Conservation (phyloP, 2,329 filamentous ascomycete genomes). For the Paramyrothecium sp. region DNA sequence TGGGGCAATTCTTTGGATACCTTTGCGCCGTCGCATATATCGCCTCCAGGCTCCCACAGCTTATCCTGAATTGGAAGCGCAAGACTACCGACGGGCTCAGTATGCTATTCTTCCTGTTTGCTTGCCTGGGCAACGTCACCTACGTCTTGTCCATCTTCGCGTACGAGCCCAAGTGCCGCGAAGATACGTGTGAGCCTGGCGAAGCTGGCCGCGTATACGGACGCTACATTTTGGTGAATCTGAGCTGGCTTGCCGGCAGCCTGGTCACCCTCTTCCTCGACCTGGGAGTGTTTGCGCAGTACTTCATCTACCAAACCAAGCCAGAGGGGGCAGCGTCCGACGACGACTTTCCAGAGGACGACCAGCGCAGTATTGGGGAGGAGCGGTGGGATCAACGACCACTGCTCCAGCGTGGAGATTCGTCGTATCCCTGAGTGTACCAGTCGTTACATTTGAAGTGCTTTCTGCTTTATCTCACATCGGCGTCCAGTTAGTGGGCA, state of each 20-base stretch:
- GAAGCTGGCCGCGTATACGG: conserved; percentile 70
- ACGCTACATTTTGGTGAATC: conserved; percentile 82
- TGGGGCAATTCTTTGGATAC: conserved; percentile 91
- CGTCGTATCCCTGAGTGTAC: conserved; percentile 17
- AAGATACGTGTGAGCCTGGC: conserved; percentile 56
- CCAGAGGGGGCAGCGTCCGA: conserved; percentile 24
- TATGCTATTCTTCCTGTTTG: conserved; percentile 94
- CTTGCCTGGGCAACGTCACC: conserved; percentile 90
- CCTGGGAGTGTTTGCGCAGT: conserved; percentile 84
- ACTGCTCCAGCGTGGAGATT: conserved; percentile 29
- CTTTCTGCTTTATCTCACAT: background rate
- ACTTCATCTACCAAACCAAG: conserved; percentile 73
- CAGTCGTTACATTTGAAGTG: too few relatives aligned
- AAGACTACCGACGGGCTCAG: conserved; percentile 93
- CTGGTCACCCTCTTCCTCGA: conserved; percentile 85
- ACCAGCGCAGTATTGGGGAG: conserved; percentile 20
- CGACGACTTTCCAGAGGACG: conserved; percentile 21
- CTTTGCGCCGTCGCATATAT: conserved; percentile 88
- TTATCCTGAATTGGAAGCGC: conserved; percentile 87
- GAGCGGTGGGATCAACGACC: conserved; percentile 40
- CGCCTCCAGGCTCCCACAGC: conserved; percentile 82
- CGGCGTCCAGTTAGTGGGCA: background rate
- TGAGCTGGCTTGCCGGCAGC: conserved; percentile 88
- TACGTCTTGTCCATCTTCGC: conserved; percentile 91
- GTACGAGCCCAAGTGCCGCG: conserved; percentile 72